Evolutionary conservation across 176 grass and related monocot genomes (phyloP).

Genomic region (barley (Hordeum vulgare)): DNA sequence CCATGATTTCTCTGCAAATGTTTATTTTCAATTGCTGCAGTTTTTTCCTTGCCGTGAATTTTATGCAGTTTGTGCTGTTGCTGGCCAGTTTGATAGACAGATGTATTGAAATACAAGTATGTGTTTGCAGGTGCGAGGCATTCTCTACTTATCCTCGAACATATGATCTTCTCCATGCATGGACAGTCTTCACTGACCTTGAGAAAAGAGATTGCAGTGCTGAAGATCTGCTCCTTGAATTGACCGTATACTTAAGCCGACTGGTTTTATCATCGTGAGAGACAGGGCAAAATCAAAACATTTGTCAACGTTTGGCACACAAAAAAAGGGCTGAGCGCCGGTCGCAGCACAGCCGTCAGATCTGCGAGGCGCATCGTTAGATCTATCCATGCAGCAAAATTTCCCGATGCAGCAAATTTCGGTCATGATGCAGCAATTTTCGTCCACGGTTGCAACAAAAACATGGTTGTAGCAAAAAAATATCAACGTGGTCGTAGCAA

Average conservation of each 20-base stretch:
- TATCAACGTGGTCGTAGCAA: too few relatives aligned
- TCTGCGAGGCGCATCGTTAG: too few relatives aligned
- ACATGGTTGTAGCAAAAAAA: too few relatives aligned
- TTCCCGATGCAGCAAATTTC: too few relatives aligned
- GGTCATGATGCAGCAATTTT: too few relatives aligned
- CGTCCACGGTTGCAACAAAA: too few relatives aligned
- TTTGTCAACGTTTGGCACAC: too few relatives aligned
- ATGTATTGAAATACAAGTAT: constrained; percentile 11
- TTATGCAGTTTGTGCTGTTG: neutral
- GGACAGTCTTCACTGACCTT: constrained; percentile 88
- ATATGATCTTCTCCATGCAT: constrained; percentile 95
- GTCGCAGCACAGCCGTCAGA: too few relatives aligned
- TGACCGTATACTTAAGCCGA: constrained; percentile 77
- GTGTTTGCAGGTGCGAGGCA: constrained; percentile 77
- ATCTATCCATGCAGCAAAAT: too few relatives aligned
- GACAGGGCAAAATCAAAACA: constrained; percentile 27
- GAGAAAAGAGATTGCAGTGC: constrained; percentile 92
- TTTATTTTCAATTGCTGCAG: neutral
- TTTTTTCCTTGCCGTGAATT: neutral
- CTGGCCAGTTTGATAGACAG: neutral
- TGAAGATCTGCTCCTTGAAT: constrained; percentile 94
- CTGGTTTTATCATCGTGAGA: constrained; percentile 82
- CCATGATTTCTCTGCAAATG: neutral
- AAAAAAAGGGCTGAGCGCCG: too few relatives aligned
- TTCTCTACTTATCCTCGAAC: constrained; percentile 99